Conservation (phyloP, 345 rosid species). For the Lepidium sativum region DNA sequence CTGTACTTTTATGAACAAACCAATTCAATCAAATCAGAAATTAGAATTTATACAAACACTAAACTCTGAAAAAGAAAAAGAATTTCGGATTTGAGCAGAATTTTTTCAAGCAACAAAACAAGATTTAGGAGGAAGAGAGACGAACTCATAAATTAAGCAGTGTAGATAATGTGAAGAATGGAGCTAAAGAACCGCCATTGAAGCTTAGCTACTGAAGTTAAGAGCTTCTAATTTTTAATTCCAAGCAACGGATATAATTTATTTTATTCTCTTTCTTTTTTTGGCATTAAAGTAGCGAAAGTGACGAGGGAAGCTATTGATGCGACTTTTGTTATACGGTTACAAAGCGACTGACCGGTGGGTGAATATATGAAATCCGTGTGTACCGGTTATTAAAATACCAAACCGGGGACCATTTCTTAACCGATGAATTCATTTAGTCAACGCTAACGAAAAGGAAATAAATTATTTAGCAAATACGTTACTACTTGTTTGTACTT, state of each 20-base stretch:
- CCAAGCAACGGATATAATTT: conserved; percentile 26
- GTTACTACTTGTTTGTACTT: no score
- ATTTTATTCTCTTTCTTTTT: neutral
- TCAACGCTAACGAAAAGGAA: no score
- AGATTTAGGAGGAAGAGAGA: neutral
- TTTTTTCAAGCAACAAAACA: neutral
- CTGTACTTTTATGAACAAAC: conserved; percentile 1
- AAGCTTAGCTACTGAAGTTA: conserved; percentile 8
- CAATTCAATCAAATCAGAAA: neutral
- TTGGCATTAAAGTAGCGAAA: conserved; percentile 23
- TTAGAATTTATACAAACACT: no score
- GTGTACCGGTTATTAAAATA: conserved; percentile 15
- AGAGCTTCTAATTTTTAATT: neutral
- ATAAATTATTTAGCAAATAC: no score
- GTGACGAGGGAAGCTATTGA: conserved; percentile 2
- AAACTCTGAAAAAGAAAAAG: no score
- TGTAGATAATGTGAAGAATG: conserved; percentile 9
- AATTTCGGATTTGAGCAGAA: neutral
- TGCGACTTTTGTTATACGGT: no score
- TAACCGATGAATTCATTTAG: conserved; percentile 8
- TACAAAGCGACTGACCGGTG: conserved; percentile 10
- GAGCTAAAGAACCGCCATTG: conserved; percentile 3
- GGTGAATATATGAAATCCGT: conserved; percentile 5
- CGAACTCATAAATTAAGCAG: neutral
- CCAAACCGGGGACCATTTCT: conserved; percentile 24